A percentile compares a stretch with the other conserved stretches of the same genome.
Conservation (phyloP, 1,284 basidiomycete species). For the Cryptococcus depauperatus region DNA sequence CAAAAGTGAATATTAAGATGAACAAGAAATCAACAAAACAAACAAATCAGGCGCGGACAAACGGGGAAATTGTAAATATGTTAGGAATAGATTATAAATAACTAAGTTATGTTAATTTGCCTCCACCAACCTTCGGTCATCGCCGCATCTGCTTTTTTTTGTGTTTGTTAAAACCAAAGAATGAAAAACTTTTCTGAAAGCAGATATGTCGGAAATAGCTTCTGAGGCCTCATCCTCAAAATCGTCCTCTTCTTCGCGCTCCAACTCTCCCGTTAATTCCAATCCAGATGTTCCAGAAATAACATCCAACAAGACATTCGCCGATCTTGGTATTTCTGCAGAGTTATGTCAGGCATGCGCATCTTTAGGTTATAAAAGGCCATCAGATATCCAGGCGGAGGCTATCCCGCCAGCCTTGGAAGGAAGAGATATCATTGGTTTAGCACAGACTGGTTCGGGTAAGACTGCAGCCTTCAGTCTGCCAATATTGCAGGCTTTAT, state of each 20-base stretch:
- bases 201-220: neutral
- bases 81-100: too few species aligned
- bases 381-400: constrained; percentile 86
- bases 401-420: constrained; percentile 83
- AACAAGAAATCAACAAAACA: constrained; percentile 1
- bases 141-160: too few species aligned
- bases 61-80: constrained; percentile 11
- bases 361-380: constrained; percentile 72
- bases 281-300: constrained; percentile 15
- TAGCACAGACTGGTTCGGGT: constrained; percentile 93
- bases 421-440: constrained; percentile 92
- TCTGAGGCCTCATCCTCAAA: neutral
- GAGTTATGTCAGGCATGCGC: constrained; percentile 81
- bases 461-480: constrained; percentile 97
- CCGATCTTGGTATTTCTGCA: constrained; percentile 72
- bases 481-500: constrained; percentile 91
- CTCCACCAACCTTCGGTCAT: too few species aligned
- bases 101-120: too few species aligned
- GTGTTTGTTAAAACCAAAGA: neutral
- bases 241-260: constrained; percentile 17
- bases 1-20: neutral
- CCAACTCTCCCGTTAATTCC: constrained; percentile 11
- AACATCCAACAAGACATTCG: constrained; percentile 45
- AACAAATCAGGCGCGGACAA: constrained; percentile 12
- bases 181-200: neutral